Conservation (phyloP, 176 grass and related monocot genomes). For the Carex cristatella region DNA sequence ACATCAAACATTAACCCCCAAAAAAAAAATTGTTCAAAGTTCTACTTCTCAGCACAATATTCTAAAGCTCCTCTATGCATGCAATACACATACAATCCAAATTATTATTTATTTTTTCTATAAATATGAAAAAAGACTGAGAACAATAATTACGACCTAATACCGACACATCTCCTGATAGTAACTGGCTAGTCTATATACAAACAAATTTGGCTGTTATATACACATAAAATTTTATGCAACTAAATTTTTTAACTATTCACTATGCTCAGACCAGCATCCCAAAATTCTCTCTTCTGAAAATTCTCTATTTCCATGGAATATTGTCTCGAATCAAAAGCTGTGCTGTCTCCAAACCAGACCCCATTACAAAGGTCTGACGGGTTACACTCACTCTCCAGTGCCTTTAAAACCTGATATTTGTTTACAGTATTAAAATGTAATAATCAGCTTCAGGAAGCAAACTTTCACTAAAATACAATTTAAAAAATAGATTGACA, state of each 20-base stretch:
- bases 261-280: background rate
- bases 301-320: constrained; percentile 16
- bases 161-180: background rate
- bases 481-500: background rate
- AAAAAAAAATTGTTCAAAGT: background rate
- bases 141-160: background rate
- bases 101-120: background rate
- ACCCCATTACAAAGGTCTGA: constrained; percentile 20
- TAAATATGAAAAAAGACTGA: background rate
- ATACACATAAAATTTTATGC: background rate
- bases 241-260: background rate
- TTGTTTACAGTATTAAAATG: background rate
- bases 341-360: constrained; percentile 9
- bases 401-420: constrained; percentile 20
- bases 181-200: background rate
- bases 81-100: background rate
- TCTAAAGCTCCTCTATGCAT: background rate
- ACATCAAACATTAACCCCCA: background rate
- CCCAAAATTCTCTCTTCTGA: constrained; percentile 12
- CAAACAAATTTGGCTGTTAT: background rate
- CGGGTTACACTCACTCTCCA: background rate
- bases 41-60: background rate
- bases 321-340: constrained; percentile 23
- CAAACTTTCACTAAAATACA: background rate
- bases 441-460: background rate